Base-by-base conservation (phyloP, 495 filamentous ascomycete species). In the Penicillium steckii region DNA sequence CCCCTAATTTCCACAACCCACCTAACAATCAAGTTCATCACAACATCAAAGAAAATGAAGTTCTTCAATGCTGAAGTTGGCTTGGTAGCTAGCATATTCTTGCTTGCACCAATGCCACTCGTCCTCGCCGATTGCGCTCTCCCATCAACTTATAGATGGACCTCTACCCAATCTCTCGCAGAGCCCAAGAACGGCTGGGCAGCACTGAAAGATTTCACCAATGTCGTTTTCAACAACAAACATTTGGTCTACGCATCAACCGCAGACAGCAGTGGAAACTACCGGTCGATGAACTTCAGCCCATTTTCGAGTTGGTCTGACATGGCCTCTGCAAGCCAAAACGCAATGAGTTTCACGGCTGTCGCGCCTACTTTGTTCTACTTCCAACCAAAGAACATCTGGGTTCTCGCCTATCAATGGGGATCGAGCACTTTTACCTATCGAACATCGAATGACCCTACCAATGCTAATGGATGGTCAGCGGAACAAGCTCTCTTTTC, bases 331-430 rank as follows among this genome's bases (percentile, higher is more conserved):
- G 80, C 80, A 0, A 73, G 60, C 55, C 81, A 86, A 58, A 84
- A 66, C 51, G 38, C 35, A 0, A 83, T 80, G 79, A 71, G 15
- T 41, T 13, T 33, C 0, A 60, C 55, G 40, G 66, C 81, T 7
- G 83, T 85, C 7, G 82, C 82, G 3, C 82, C 83, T 0, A 80
- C 75, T 1, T 57, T 86, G 44, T 82, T 86, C 65, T 80, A 79
- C 71, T 86, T 85, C 61, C 51, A 56, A 13, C 82, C 81, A 0
- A 84, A 85, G 68, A 67, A 58, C 55, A 66, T 79, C 56, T 86
- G 82, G 82, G 67, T 84, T 10, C 74, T 85, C 3, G 77, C 78
- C 35, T 79, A 82, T 53, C 78, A 86, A 65, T 84, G 80, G 80
- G 81, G 81, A 5, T 48, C 75, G 0, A 77, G 71, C 3, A 48